Evolutionary conservation across 306 rosid genomes (phyloP).

Genomic region (Luffa acutangula): DNA sequence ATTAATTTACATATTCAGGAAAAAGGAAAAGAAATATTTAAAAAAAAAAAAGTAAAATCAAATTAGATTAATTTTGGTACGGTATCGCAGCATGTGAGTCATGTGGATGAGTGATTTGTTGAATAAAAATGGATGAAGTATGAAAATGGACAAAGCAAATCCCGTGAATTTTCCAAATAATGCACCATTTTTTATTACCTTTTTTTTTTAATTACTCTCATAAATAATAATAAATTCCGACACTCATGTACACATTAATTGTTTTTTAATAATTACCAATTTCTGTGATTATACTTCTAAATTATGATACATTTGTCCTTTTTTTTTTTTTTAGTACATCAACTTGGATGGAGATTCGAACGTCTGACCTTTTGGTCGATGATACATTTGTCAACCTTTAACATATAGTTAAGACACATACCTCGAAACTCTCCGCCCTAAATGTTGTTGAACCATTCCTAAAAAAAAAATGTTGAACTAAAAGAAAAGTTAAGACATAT

Average conservation of each 20-base stretch:
- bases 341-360: too few species aligned
- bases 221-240: background rate
- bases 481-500: too few species aligned
- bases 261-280: background rate
- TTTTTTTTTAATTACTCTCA: background rate
- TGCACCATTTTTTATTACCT: background rate
- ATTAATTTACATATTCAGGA: background rate
- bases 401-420: too few species aligned
- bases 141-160: background rate
- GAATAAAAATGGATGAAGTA: background rate
- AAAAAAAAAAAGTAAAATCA: background rate
- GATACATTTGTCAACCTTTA: too few species aligned
- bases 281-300: too few species aligned
- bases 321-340: background rate
- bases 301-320: too few species aligned
- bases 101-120: background rate
- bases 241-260: background rate
- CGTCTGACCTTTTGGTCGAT: too few species aligned
- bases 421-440: too few species aligned
- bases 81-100: background rate
- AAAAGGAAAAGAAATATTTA: background rate
- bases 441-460: too few species aligned
- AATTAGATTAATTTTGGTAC: background rate
- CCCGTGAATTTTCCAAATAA: background rate
- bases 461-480: too few species aligned